Percentiles rank a stretch among this genome's conserved stretches.
phyloP scores from a whole-genome alignment of 2,329 filamentous ascomycete species.

The Gremmenia infestans region DNA sequence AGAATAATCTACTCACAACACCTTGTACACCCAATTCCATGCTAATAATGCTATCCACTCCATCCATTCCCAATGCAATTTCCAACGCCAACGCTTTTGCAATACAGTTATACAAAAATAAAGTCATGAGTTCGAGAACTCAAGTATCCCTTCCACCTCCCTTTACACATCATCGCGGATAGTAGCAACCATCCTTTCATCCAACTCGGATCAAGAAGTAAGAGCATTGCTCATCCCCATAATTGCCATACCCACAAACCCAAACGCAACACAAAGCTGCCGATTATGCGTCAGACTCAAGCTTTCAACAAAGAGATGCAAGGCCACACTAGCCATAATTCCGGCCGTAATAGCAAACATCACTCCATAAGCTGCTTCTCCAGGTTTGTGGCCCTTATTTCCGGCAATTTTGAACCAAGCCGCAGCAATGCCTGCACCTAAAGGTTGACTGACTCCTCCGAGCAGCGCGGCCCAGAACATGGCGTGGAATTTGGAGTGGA shows the following conservation, averaged over 20 bases:
- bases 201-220: slow-evolving; percentile 46
- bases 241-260: slow-evolving; percentile 81
- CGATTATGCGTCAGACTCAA: slow-evolving; percentile 76
- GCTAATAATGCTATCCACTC: too few relatives aligned
- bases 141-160: neutral
- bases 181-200: too few relatives aligned
- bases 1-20: too few relatives aligned
- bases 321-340: slow-evolving; percentile 90
- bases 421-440: slow-evolving; percentile 79
- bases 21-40: too few relatives aligned
- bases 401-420: slow-evolving; percentile 76
- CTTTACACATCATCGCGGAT: neutral
- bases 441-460: slow-evolving; percentile 80
- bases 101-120: too few relatives aligned
- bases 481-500: slow-evolving; percentile 72
- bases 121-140: neutral
- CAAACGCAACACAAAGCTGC: slow-evolving; percentile 72
- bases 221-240: slow-evolving; percentile 81
- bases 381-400: slow-evolving; percentile 43
- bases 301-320: slow-evolving; percentile 85
- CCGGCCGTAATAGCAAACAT: slow-evolving; percentile 89
- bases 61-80: neutral
- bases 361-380: slow-evolving; percentile 62
- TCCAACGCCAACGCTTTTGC: neutral
- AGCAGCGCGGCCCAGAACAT: slow-evolving; percentile 81